Conservation (phyloP, 106 monocot species). For the Phalaenopsis aphrodite region DNA sequence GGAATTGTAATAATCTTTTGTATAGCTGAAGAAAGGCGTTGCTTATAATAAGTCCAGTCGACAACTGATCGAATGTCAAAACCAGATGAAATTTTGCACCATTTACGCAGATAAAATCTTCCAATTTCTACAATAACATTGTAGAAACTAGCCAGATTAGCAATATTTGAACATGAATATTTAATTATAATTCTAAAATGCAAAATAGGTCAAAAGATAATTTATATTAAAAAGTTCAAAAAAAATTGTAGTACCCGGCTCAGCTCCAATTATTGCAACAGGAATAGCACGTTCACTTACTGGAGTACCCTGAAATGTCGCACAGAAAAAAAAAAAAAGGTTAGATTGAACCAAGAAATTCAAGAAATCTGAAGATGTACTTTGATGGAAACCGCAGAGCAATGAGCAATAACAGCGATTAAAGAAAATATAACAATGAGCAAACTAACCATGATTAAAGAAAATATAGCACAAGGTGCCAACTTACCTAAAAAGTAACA, state of each 20-base stretch:
- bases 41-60: constrained; percentile 98
- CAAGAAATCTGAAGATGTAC: not conserved
- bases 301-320: constrained; percentile 64
- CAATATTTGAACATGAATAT: not conserved
- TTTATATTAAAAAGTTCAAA: not conserved
- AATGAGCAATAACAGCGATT: not conserved
- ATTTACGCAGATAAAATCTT: constrained; percentile 77
- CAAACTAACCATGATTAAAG: not conserved
- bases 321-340: not conserved
- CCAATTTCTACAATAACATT: constrained; percentile 44
- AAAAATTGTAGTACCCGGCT: constrained; percentile 43
- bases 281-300: constrained; percentile 96
- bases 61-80: constrained; percentile 70
- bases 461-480: not conserved
- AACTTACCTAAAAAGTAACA: not conserved
- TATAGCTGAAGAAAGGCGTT: constrained; percentile 82
- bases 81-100: constrained; percentile 87
- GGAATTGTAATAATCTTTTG: constrained; percentile 99
- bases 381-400: not conserved
- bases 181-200: not conserved
- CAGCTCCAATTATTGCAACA: constrained; percentile 93
- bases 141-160: not conserved
- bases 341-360: not conserved
- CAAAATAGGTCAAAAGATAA: not conserved
- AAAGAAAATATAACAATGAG: no score